A percentile compares a stretch with the other conserved stretches of the same genome.
Evolutionary conservation across 495 filamentous ascomycete species (phyloP).

Genomic region (Annulohypoxylon stygium): DNA sequence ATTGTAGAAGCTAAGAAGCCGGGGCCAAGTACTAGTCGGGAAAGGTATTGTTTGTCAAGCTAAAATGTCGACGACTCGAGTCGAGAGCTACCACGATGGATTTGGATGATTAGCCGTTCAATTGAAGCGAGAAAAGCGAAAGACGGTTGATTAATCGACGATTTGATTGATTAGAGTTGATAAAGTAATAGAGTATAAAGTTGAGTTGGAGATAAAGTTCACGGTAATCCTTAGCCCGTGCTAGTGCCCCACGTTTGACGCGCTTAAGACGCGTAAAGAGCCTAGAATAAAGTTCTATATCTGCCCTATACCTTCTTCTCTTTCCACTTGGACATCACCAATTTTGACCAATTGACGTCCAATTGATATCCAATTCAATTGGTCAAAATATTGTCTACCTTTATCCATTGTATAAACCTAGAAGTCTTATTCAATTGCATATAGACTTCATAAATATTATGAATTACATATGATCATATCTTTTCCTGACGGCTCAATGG

Average conservation of each 20-base stretch:
- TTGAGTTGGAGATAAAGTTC: constrained; percentile 2
- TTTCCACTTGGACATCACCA: neutral
- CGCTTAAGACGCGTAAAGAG: constrained; percentile 46
- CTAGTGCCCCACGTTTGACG: constrained; percentile 40
- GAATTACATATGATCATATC: neutral
- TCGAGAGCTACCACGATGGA: neutral
- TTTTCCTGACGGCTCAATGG: too few relatives aligned
- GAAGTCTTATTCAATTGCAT: neutral
- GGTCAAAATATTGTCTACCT: neutral
- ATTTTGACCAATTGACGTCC: neutral
- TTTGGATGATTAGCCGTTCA: neutral
- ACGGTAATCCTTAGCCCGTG: constrained; percentile 1
- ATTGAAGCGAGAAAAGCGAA: neutral
- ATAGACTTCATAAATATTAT: neutral
- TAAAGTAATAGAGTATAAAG: constrained; percentile 4
- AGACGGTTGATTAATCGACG: neutral
- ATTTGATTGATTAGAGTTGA: constrained; percentile 4
- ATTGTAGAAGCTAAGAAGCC: constrained; percentile 40
- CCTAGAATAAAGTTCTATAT: constrained; percentile 16
- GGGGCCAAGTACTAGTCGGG: neutral
- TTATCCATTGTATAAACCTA: neutral
- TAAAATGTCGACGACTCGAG: neutral
- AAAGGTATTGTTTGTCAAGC: neutral
- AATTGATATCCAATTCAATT: neutral
- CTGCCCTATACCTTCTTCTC: neutral